Base-by-base conservation (phyloP, 2,329 filamentous ascomycete genomes). In the Penicillium sp. region DNA sequence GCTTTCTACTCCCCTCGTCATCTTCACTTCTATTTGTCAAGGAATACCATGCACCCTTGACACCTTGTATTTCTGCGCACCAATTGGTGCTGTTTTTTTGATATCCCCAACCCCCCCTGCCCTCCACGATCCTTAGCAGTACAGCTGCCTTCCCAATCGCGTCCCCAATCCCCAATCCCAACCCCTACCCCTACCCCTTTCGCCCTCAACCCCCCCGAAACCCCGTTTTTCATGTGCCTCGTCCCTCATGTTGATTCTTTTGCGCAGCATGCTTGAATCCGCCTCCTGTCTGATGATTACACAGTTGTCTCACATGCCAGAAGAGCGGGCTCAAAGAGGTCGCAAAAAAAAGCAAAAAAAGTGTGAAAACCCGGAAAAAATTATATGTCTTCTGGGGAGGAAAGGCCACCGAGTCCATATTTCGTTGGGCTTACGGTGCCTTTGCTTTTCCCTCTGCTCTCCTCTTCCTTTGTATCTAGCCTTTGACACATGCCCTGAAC, bases 321-420 rank as follows among this genome's bases (percentile, higher is more conserved):
- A n/a, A 10, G n/a, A 11, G 27, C 29, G 25, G 50, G 25, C 36
- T 29, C 34, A 23, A 41, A 38, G 51, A 61, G 63, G 60, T 59
- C 62, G 55, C 62, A 67, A 67, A 67, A 67, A 67, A 67, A 67
- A 65, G 60, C 62, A 65, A 62, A 66, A 66, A 67, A 67, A 64
- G 53, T 55, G 54, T 59, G 55, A 66, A 65, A 67, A 67, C 53
- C 59, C 43, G 57, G 57, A 60, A 67, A 67, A 67, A 67, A 59
- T 46, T 57, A 60, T 23, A 41, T 55, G 60, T 64, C 61, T 63
- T 50, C 53, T 53, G 60, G 59, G 57, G 55, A 52, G 49, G 43
- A 51, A 53, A 56, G 51, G 51, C 41, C 43, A 40, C 49, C 59
- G 60, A 67, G 64, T 68, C 58, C 52, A 50, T 68, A 58, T 65